Evolutionary conservation across 1,139 yeast species (phyloP).

Genomic region (Zygoascus hellenicus): DNA sequence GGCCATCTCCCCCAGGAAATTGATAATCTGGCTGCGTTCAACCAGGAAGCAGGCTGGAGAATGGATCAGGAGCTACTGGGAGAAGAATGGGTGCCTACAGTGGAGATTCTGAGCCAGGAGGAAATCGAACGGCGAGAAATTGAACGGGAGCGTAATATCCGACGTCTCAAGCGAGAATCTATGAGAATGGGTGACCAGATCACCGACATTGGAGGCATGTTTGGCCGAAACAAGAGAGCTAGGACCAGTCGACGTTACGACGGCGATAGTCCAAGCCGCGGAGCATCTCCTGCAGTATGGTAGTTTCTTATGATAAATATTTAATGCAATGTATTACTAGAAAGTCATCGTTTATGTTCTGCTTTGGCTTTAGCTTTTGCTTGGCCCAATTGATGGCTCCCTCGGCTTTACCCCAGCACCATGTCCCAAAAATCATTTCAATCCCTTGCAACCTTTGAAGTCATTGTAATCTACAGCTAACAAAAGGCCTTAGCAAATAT

Average conservation of each 20-base stretch:
- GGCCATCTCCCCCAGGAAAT: slow-evolving; percentile 61
- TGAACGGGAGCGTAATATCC: slow-evolving; percentile 85
- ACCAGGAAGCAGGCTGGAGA: slow-evolving; percentile 58
- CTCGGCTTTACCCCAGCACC: too few species aligned
- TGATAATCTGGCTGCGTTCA: slow-evolving; percentile 54
- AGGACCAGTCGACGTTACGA: slow-evolving; percentile 23
- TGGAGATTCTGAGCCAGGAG: slow-evolving; percentile 81
- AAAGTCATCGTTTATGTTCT: too few species aligned
- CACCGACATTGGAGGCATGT: slow-evolving; percentile 32
- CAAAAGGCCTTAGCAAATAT: too few species aligned
- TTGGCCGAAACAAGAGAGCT: slow-evolving; percentile 31
- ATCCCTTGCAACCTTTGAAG: too few species aligned
- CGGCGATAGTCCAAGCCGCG: slow-evolving; percentile 21
- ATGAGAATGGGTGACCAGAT: slow-evolving; percentile 36
- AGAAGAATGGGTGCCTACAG: slow-evolving; percentile 84
- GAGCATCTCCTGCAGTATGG: slow-evolving; percentile 23
- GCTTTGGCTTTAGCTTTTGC: too few species aligned
- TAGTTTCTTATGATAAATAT: slow-evolving; percentile 6
- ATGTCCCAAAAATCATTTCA: too few species aligned
- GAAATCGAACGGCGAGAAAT: slow-evolving; percentile 94
- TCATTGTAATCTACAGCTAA: too few species aligned
- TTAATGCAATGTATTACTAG: too few species aligned
- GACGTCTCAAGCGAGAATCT: slow-evolving; percentile 89
- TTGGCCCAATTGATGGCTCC: too few species aligned
- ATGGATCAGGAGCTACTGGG: slow-evolving; percentile 56